A percentile compares a stretch with the other conserved stretches of the same genome.
phyloP scores from a whole-genome alignment of 331 rosid species.

The Quercus phellos region DNA sequence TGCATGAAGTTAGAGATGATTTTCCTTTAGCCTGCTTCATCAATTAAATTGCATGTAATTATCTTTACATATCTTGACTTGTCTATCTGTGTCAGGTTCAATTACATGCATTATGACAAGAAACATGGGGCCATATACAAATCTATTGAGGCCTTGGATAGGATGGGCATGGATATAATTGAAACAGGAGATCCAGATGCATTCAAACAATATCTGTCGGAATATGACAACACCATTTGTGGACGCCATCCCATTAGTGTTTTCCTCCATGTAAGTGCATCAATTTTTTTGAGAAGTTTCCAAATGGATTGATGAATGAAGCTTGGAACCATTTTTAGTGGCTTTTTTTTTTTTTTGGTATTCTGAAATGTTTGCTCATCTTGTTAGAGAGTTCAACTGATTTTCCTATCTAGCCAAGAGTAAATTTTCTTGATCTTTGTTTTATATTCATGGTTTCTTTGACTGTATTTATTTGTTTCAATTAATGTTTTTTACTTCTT shows the following conservation, averaged over 20 bases:
- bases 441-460: background rate
- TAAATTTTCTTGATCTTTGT: background rate
- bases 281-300: background rate
- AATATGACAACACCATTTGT: conserved; percentile 82
- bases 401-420: background rate
- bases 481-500: background rate
- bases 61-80: conserved; percentile 16
- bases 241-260: conserved; percentile 92
- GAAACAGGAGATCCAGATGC: conserved; percentile 92
- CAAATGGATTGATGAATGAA: background rate
- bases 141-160: conserved; percentile 90
- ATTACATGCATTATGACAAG: conserved; percentile 71
- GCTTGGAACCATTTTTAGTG: background rate
- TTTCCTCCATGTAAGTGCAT: conserved; percentile 79
- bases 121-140: conserved; percentile 83
- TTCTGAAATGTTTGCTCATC: background rate
- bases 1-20: conserved; percentile 3
- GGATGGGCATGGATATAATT: conserved; percentile 93
- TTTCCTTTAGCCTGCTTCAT: background rate
- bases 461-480: background rate
- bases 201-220: conserved; percentile 66
- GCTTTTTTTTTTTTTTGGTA: background rate
- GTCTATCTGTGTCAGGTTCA: conserved; percentile 55
- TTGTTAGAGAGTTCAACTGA: background rate
- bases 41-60: background rate